Evolutionary conservation across 331 rosid species (phyloP), one percentile per base, ranked within the genome.

Genomic region (Quercus lobata): DNA sequence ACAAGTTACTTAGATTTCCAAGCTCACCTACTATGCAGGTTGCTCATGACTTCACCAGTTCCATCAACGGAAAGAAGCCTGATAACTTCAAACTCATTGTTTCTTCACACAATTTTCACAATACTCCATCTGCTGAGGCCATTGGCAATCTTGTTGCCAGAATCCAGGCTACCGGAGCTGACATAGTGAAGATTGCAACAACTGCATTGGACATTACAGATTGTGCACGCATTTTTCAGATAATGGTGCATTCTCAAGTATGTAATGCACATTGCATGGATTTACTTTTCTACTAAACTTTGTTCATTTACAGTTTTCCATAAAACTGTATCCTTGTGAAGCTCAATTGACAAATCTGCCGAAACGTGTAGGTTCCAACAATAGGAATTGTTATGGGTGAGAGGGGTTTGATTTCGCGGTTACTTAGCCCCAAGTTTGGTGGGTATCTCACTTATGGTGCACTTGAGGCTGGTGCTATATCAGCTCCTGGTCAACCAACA

Each of bases 401-500:
- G 69, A 93, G 90, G 88, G 98, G 99, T 71, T 78, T 90, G 82
- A 89, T 91, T 75, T 93, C 98, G 7, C 87, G 94, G 57, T 41
- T 93, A 79, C 99, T 95, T 77, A 89, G 98, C 55, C 89, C 96
- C 80, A 95, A 95, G 84, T 95, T 90, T 88, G 96, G 96, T 76
- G 98, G 99, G 56, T 86, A 79, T 84, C 93, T 95, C 49, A 95
- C 97, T 73, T 93, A 91, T 86, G 98, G 94, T 79, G 84, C 97
- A 2, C 90, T 93, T 0, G 93, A 95, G 86, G 56, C 92, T 11
- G 89, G 93, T 85, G 84, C 88, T 60, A 91, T 93, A 82, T 95
- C 99, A 52, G 99, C 98, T 85, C 93, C 98, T 73, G 98, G 96
- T 76, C 98, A 95, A 88, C 98, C 99, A 34, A 85, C 97, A n/a